Evolutionary conservation across 176 grass and related monocot genomes (phyloP).

Genomic region (Alopecurus myosuroides): DNA sequence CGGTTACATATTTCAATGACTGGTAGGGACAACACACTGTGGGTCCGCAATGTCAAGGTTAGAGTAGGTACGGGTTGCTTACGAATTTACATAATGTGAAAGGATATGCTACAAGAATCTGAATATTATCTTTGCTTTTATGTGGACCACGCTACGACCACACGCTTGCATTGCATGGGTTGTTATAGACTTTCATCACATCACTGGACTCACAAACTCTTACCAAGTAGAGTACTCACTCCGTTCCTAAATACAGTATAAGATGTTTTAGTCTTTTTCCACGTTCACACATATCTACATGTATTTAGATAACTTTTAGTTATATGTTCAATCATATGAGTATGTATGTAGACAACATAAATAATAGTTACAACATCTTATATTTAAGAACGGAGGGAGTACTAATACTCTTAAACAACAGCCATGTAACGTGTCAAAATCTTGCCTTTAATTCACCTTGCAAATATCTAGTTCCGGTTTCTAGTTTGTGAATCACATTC

Average conservation of each 20-base stretch:
- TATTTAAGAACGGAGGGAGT: no score
- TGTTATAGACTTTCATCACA: neutral
- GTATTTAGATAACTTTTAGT: no score
- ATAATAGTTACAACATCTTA: no score
- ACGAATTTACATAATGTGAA: neutral
- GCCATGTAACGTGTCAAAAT: neutral
- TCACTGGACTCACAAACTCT: neutral
- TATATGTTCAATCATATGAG: no score
- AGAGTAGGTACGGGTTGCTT: no score
- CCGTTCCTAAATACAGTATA: no score
- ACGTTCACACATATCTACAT: no score
- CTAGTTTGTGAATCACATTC: no score
- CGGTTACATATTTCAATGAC: fast-evolving
- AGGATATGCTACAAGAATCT: conserved; percentile 13
- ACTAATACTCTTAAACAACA: no score
- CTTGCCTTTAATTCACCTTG: neutral
- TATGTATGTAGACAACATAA: no score
- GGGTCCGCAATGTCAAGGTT: no score
- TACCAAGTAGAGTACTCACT: neutral
- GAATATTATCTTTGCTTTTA: neutral
- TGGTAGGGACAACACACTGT: fast-evolving
- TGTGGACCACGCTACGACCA: conserved; percentile 5
- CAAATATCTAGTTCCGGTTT: neutral
- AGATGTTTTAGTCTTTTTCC: no score
- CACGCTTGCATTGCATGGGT: neutral